These are phyloP conservation scores for Marasmius sp. DNA, from an alignment of 1,284 basidiomycete species.

Conservation along the genomic window DNA sequence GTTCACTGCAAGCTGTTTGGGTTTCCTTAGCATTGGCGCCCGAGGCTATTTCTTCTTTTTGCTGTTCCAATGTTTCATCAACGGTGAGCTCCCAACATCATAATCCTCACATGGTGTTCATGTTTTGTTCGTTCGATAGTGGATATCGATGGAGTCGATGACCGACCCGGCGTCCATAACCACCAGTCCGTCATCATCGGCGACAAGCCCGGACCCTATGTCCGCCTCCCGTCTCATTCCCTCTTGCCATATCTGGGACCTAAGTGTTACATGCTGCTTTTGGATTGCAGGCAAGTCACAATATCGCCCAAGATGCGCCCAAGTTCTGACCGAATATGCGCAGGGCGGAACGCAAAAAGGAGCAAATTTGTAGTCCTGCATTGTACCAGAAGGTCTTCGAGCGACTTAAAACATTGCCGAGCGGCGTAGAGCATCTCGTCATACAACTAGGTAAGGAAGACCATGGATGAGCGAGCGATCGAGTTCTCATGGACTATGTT, in stretches of 20 bases:
- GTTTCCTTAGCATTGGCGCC: slow-evolving; percentile 61
- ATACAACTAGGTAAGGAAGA: slow-evolving; percentile 64
- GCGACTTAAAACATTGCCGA: slow-evolving; percentile 57
- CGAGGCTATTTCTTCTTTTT: slow-evolving; percentile 91
- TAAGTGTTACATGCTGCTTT: slow-evolving; percentile 66
- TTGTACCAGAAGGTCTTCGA: slow-evolving; percentile 78
- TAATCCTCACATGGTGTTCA: background rate
- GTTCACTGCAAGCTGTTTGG: slow-evolving; percentile 1
- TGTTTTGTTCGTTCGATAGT: slow-evolving; percentile 41
- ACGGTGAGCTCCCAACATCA: slow-evolving; percentile 45
- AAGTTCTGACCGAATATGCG: slow-evolving; percentile 5
- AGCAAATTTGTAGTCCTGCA: slow-evolving; percentile 71
- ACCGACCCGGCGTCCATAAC: slow-evolving; percentile 56
- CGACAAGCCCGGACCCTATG: slow-evolving; percentile 64
- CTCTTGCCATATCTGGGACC: slow-evolving; percentile 76
- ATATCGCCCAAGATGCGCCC: slow-evolving; percentile 3
- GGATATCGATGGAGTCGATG: slow-evolving; percentile 72
- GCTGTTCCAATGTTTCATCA: slow-evolving; percentile 90
- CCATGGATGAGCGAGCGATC: background rate
- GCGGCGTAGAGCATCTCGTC: slow-evolving; percentile 75
- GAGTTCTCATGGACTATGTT: background rate
- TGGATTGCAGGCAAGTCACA: slow-evolving; percentile 77
- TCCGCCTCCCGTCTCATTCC: slow-evolving; percentile 81
- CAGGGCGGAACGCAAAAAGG: slow-evolving; percentile 84
- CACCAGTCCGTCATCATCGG: slow-evolving; percentile 79